Conservation (phyloP, 2,329 filamentous ascomycete species). For the Penicillium sp. region DNA sequence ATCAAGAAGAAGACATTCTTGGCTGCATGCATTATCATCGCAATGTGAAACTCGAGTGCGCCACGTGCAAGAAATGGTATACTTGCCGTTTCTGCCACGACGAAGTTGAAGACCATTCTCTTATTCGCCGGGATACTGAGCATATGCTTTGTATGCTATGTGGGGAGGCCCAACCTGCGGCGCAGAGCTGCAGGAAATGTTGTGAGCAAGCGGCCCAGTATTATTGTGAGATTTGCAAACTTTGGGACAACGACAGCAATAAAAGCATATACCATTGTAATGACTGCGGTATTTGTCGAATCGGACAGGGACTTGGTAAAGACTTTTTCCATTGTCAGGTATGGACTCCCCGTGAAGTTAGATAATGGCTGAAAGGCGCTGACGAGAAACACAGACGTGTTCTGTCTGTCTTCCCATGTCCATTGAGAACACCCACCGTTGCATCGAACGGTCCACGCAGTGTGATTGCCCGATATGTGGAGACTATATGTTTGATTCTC, state of each 20-base stretch:
- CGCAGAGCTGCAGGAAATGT: slow-evolving; percentile 73
- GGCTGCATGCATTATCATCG: slow-evolving; percentile 92
- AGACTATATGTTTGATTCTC: slow-evolving; percentile 93
- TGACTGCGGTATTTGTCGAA: slow-evolving; percentile 92
- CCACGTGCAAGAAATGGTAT: slow-evolving; percentile 85
- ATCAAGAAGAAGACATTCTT: slow-evolving; percentile 54
- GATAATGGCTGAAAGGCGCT: slow-evolving; percentile 9
- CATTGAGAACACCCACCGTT: slow-evolving; percentile 80
- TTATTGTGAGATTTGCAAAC: slow-evolving; percentile 89
- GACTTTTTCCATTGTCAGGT: slow-evolving; percentile 99
- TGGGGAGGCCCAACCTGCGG: slow-evolving; percentile 74
- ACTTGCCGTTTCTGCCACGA: slow-evolving; percentile 95
- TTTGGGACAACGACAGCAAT: slow-evolving; percentile 90
- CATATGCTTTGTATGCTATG: slow-evolving; percentile 99
- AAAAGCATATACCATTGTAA: slow-evolving; percentile 95
- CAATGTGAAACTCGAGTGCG: slow-evolving; percentile 94
- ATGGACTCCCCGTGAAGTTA: slow-evolving; percentile 25
- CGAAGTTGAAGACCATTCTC: slow-evolving; percentile 68
- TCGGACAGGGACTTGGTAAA: slow-evolving; percentile 86
- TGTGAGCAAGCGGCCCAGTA: slow-evolving; percentile 77
- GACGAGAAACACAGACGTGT: slow-evolving; percentile 61
- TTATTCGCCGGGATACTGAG: slow-evolving; percentile 78
- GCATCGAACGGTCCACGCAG: slow-evolving; percentile 89
- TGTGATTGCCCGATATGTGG: slow-evolving; percentile 96
- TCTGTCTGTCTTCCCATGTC: slow-evolving; percentile 91